These are phyloP conservation scores for Penicillium flavigenum DNA, from an alignment of 495 filamentous ascomycete species.

Conservation along the genomic window DNA sequence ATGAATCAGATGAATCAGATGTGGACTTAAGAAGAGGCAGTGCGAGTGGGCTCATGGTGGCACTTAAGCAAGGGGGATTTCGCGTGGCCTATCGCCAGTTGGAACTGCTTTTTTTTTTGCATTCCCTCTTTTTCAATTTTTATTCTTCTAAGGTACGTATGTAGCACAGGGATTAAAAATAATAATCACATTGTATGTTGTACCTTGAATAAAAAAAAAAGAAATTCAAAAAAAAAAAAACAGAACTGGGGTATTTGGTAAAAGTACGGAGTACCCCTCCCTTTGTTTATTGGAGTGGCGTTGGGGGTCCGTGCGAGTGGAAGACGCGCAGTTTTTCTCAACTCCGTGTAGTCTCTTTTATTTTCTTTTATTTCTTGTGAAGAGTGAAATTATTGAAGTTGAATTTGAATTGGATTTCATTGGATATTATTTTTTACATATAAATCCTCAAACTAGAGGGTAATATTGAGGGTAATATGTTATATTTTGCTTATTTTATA, in stretches of 20 bases:
- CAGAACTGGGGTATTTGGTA: neutral
- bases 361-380: too few relatives aligned
- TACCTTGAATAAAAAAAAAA: neutral
- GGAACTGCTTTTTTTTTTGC: neutral
- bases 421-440: too few relatives aligned
- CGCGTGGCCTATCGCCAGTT: constrained; percentile 7
- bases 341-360: too few relatives aligned
- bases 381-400: too few relatives aligned
- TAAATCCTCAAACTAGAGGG: too few relatives aligned
- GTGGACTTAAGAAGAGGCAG: neutral
- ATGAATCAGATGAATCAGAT: constrained; percentile 13
- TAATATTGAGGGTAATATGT: too few relatives aligned
- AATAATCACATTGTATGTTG: too few relatives aligned
- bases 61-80: constrained; percentile 11
- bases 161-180: neutral
- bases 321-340: too few relatives aligned
- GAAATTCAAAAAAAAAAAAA: neutral
- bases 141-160: too few relatives aligned
- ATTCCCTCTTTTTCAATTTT: neutral
- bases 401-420: too few relatives aligned
- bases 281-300: constrained; percentile 8
- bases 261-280: neutral
- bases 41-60: neutral
- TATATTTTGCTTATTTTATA: neutral
- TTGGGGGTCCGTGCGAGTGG: constrained; percentile 2